Evolutionary conservation across 352 stramenopile genomes (phyloP).

Genomic region (Phytophthora capsici): DNA sequence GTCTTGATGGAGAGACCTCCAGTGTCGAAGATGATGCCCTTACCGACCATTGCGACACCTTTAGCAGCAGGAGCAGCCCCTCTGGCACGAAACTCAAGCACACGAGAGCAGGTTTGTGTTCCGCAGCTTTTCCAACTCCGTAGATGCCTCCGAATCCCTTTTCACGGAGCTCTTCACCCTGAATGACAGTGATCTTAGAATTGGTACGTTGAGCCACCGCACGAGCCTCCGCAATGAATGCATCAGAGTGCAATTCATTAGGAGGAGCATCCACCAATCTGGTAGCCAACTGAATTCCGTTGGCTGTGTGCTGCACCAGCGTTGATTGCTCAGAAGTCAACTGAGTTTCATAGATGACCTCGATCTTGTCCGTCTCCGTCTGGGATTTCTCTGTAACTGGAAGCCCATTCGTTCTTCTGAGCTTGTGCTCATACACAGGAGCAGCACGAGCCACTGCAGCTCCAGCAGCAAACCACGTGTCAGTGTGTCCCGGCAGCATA

Average conservation of each 20-base stretch:
- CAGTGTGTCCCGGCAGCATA: constrained; percentile 52
- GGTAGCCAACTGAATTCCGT: constrained; percentile 86
- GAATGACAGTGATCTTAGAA: constrained; percentile 79
- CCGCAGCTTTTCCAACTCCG: constrained; percentile 91
- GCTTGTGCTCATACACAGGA: constrained; percentile 65
- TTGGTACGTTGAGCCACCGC: constrained; percentile 69
- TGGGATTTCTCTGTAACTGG: constrained; percentile 19
- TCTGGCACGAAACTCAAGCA: constrained; percentile 87
- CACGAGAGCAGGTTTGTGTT: constrained; percentile 90
- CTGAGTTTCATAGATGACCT: constrained; percentile 58
- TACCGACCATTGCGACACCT: constrained; percentile 91
- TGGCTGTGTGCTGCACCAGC: constrained; percentile 65
- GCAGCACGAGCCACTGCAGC: constrained; percentile 58
- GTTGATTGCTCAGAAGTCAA: constrained; percentile 37
- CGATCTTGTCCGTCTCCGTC: constrained; percentile 47
- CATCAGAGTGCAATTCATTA: constrained; percentile 92
- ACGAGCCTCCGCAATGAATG: constrained; percentile 86
- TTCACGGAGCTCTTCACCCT: constrained; percentile 90
- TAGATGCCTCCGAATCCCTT: constrained; percentile 94
- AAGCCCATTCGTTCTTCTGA: constrained; percentile 42
- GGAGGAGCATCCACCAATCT: constrained; percentile 90
- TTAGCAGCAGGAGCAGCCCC: constrained; percentile 34
- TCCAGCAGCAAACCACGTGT: constrained; percentile 67
- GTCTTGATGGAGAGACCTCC: constrained; percentile 95
- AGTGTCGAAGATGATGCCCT: constrained; percentile 98